A percentile compares a stretch with the other conserved stretches of the same genome.
Conservation (phyloP, 495 filamentous ascomycete genomes). For the Pyrenula massariospora region DNA sequence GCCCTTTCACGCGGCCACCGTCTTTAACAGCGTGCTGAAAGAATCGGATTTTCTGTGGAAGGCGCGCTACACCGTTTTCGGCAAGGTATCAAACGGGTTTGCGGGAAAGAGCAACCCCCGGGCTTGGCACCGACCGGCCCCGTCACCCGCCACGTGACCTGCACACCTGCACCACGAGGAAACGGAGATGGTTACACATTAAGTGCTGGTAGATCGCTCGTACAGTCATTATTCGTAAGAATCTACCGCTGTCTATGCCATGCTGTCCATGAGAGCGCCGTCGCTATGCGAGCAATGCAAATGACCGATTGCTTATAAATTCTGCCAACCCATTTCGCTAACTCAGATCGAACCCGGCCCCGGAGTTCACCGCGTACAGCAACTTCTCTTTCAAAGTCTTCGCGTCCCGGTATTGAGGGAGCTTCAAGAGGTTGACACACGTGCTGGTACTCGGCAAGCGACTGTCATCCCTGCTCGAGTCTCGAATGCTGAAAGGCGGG, state of each 20-base stretch:
- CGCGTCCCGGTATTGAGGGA: constrained; percentile 66
- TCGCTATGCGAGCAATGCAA: too few relatives aligned
- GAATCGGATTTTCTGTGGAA: neutral
- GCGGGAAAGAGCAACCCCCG: too few relatives aligned
- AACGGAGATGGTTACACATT: too few relatives aligned
- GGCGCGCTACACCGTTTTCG: neutral
- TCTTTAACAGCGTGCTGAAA: neutral
- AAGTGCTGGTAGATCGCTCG: too few relatives aligned
- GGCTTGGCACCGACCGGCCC: too few relatives aligned
- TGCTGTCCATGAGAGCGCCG: too few relatives aligned
- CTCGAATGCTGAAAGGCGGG: constrained; percentile 81
- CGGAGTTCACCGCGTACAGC: constrained; percentile 81
- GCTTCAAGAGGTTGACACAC: constrained; percentile 90
- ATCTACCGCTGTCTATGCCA: too few relatives aligned
- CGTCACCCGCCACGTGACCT: neutral
- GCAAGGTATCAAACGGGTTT: neutral
- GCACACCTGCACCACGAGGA: too few relatives aligned
- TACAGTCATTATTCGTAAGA: too few relatives aligned
- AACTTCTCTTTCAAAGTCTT: constrained; percentile 61
- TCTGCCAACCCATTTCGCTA: neutral
- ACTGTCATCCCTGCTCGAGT: constrained; percentile 67
- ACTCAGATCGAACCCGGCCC: constrained; percentile 82
- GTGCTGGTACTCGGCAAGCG: constrained; percentile 90
- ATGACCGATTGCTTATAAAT: too few relatives aligned
- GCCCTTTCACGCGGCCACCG: neutral